Base-by-base conservation (phyloP, 176 grass and related monocot genomes). In the Typha latifolia region DNA sequence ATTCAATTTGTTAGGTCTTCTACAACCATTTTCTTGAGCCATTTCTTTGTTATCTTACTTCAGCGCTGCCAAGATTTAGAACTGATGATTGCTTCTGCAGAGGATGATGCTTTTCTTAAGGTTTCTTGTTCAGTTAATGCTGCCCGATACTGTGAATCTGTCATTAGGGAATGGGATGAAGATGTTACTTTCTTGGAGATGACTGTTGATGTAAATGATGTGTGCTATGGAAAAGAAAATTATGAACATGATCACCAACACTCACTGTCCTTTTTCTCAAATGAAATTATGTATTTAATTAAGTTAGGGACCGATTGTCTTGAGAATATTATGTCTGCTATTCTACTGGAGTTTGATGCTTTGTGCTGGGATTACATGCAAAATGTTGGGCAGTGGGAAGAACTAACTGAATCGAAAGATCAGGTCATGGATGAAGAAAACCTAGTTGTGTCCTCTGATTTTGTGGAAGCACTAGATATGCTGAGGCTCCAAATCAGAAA, bases 321-420 rank as follows among this genome's bases (percentile, higher is more conserved):
- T n/a, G 93, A 89, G 76, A 69, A 86, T 71, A 76, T 89, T 3
- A 78, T 97, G 78, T 92, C 89, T 48, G 74, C 75, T 32, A 77
- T 92, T 80, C 76, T 97, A 61, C 73, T 90, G 51, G 85, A 97
- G 70, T 97, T 97, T 80, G 94, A 97, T 82, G 82, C 87, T 82
- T 62, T 87, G 32, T 97, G 84, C 4, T 90, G 74, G 70, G 78
- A 92, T 51, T 92, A 90, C 47, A 82, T 97, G 62, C 81, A 89
- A 49, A 82, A 82, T 77, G 90, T 90, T 59, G 81, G 78, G 51
- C 80, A 78, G 48, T 79, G 69, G 57, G 75, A 79, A 51, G 81
- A 56, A 22, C 68, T 49, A n/a, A 70, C 48, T 34, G 22, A 61
- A 5, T 4, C 51, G 64, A 29, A 66, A 55, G 55, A 82, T 49